Conservation (phyloP, 768 basidiomycete genomes). For the Calocybe gangraenosa region DNA sequence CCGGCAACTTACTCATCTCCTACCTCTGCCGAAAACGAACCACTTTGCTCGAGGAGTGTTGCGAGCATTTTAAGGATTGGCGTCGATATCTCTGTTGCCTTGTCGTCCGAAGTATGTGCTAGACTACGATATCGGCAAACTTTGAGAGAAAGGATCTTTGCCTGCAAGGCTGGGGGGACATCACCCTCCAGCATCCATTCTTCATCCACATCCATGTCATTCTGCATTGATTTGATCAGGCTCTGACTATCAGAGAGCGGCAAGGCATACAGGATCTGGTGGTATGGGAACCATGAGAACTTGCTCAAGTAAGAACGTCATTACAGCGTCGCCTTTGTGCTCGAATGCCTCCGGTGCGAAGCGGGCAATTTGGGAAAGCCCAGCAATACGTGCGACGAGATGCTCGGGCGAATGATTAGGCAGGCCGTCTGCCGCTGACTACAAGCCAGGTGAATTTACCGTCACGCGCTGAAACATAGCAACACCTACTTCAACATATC, state of each 20-base stretch:
- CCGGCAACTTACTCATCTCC: conserved; percentile 41
- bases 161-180: conserved; percentile 52
- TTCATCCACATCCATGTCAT: conserved; percentile 54
- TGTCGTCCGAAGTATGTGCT: conserved; percentile 54
- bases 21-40: conserved; percentile 47
- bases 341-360: conserved; percentile 75
- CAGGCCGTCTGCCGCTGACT: conserved; percentile 61
- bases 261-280: conserved; percentile 38
- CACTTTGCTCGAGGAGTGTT: conserved; percentile 64
- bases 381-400: conserved; percentile 65
- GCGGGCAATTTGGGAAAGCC: conserved; percentile 70
- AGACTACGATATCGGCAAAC: conserved; percentile 79
- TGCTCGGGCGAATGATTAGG: conserved; percentile 39
- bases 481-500: conserved; percentile 59
- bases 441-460: background rate
- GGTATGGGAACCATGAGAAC: conserved; percentile 58
- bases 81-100: conserved; percentile 60
- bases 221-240: conserved; percentile 30
- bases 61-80: conserved; percentile 77
- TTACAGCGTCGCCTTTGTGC: conserved; percentile 68
- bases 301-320: conserved; percentile 65
- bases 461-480: background rate
- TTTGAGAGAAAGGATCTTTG: conserved; percentile 76
- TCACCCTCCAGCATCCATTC: conserved; percentile 78
- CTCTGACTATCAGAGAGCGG: background rate